A percentile compares a stretch with the other conserved stretches of the same genome.
phyloP scores from a whole-genome alignment of 805 yeast genomes.

The Starmera dryadoides region DNA sequence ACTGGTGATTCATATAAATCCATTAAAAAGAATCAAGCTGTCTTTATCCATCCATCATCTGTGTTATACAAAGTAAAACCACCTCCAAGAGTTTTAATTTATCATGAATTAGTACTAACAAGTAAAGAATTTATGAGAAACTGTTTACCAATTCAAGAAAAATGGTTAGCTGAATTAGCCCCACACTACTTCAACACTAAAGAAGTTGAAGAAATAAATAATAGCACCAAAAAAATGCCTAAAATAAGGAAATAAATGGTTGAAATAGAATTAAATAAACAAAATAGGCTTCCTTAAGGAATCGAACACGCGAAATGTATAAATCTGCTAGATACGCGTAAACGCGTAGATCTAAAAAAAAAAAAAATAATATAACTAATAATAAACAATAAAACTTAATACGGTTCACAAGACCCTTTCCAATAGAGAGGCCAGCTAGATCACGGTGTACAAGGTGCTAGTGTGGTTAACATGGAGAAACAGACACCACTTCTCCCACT shows the following conservation, averaged over 20 bases:
- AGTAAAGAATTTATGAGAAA: conserved; percentile 85
- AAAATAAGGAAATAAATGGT: background rate
- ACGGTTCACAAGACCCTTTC: too few species aligned
- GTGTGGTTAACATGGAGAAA: conserved; percentile 3
- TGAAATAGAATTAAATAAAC: too few species aligned
- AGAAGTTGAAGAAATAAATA: background rate
- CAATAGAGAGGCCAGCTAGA: too few species aligned
- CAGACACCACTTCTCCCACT: conserved; percentile 35
- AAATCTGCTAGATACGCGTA: too few species aligned
- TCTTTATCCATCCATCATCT: conserved; percentile 82
- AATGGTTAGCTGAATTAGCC: conserved; percentile 70
- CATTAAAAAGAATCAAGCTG: conserved; percentile 61
- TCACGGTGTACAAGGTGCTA: too few species aligned
- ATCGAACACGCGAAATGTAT: too few species aligned
- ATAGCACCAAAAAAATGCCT: background rate
- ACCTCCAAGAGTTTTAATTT: conserved; percentile 66
- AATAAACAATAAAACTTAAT: too few species aligned
- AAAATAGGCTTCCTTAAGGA: too few species aligned
- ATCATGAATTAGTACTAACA: conserved; percentile 79
- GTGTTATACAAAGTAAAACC: conserved; percentile 57
- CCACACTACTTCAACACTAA: conserved; percentile 36
- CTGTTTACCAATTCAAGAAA: conserved; percentile 63
- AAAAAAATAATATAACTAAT: too few species aligned
- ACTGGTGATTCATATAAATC: conserved; percentile 65
- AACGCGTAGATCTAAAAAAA: too few species aligned